Base-by-base conservation (phyloP, 2,329 filamentous ascomycete genomes). In the Arthrinium puccinioides region DNA sequence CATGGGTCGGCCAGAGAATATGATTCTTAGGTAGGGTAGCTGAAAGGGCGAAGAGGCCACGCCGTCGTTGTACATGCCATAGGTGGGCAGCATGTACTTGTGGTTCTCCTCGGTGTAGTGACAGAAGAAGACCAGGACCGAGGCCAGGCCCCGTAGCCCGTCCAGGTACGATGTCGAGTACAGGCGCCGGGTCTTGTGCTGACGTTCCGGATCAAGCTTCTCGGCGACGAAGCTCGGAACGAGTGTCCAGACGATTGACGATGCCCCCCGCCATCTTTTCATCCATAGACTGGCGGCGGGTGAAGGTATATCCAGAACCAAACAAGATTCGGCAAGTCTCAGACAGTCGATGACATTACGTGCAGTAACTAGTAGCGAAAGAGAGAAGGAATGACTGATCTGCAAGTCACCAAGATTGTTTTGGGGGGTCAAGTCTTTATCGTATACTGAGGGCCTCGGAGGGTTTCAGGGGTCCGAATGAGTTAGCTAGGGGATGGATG, bases 1-100 rank as follows among this genome's bases (percentile, higher is more conserved):
- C 64, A 69, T 74, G 0, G 72, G 66, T 4, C 70, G 72, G 1
- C 73, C 74, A 34, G 70, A 68, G 50, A 70, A 77, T 41, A 71
- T 60, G 4, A 78, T 57, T 11, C 74, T 62, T n/a, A 79, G 36
- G 43, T 77, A 66, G 8, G 74, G 74, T 2, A 77, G 61, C 48
- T 72, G 68, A 15, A 70, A 44, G 11, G 49, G 50, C 6, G 57
- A 59, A 3, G 56, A 56, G 4, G 41, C 36, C 32, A 46, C 45
- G n/a, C 55, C 52, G 37, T 63, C 60, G n/a, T 55, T 52, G 35
- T 63, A 60, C 16, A 62, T 51, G 29, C 59, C 55, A 49, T 66
- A 62, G 40, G 60, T 44, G 2, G 60, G 51, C 4, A 53, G 46
- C 19, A 61, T 49, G 29, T 56, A 55, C 15, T 43, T 46, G 30